Evolutionary conservation across 257 asterid genomes (phyloP).

Genomic region (Capsicum baccatum): DNA sequence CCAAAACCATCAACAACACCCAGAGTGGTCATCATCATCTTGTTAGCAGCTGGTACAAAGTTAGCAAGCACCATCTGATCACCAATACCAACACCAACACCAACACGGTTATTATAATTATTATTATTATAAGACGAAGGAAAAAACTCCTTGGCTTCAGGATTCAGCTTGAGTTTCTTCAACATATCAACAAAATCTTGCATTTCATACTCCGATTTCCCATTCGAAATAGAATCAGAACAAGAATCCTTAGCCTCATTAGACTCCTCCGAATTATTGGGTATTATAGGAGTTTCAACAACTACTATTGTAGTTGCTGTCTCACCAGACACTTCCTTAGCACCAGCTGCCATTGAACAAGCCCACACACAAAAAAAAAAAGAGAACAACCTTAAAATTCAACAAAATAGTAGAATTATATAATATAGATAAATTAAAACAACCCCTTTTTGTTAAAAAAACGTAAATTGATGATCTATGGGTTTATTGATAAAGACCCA

Average conservation of each 20-base stretch:
- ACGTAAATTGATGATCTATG: no score
- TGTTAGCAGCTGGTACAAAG: slow-evolving; percentile 40
- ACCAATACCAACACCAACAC: not conserved
- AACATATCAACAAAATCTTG: slow-evolving; percentile 72
- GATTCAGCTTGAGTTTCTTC: slow-evolving; percentile 81
- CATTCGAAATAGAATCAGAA: slow-evolving; percentile 47
- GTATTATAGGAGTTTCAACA: slow-evolving; percentile 44
- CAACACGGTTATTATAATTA: slow-evolving; percentile 24
- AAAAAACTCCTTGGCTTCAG: slow-evolving; percentile 84
- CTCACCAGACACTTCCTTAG: slow-evolving; percentile 71
- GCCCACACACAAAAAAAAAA: slow-evolving; percentile 17
- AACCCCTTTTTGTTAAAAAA: not conserved
- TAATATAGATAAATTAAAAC: not conserved
- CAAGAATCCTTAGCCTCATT: slow-evolving; percentile 53
- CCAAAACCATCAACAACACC: slow-evolving; percentile 1
- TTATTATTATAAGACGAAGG: slow-evolving; percentile 62
- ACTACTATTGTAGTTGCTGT: slow-evolving; percentile 40
- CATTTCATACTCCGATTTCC: slow-evolving; percentile 60
- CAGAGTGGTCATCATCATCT: not conserved
- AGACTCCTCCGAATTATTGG: slow-evolving; percentile 21
- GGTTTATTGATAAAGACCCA: not conserved
- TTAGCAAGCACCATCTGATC: slow-evolving; percentile 55
- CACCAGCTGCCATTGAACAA: slow-evolving; percentile 84
- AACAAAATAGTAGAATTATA: not conserved
- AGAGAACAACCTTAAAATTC: slow-evolving; percentile 8